Evolutionary conservation across 2,329 filamentous ascomycete species (phyloP).

Genomic region (Neophaeococcomyces mojaviensis): DNA sequence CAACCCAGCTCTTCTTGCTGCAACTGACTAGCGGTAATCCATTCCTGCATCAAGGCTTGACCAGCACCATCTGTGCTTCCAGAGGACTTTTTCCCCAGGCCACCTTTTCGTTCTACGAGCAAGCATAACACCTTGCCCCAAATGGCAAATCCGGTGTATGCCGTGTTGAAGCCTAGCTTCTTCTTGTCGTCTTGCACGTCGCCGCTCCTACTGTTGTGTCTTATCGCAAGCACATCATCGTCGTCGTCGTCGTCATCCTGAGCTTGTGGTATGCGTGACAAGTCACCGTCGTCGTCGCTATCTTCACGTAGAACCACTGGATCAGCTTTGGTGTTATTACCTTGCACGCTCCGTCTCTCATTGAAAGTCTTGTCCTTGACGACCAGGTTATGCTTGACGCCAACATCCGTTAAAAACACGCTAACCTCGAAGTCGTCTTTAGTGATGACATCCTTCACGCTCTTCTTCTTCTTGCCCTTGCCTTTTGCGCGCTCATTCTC

Average conservation of each 20-base stretch:
- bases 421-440: constrained; percentile 93
- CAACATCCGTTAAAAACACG: constrained; percentile 83
- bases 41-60: constrained; percentile 73
- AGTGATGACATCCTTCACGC: constrained; percentile 78
- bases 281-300: constrained; percentile 48
- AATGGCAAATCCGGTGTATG: constrained; percentile 92
- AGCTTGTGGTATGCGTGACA: constrained; percentile 14
- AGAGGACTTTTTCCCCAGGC: constrained; percentile 32
- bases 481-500: constrained; percentile 57
- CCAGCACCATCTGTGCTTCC: constrained; percentile 39
- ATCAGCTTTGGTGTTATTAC: constrained; percentile 50
- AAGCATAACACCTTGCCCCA: constrained; percentile 89
- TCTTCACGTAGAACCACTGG: constrained; percentile 48
- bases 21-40: constrained; percentile 70
- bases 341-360: constrained; percentile 41
- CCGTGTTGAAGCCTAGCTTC: constrained; percentile 76
- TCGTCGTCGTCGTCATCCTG: constrained; percentile 18
- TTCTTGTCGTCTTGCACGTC: constrained; percentile 66
- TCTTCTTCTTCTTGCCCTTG: constrained; percentile 67
- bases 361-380: constrained; percentile 75
- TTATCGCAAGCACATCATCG: not conserved
- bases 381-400: constrained; percentile 75
- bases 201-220: constrained; percentile 27
- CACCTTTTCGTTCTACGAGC: constrained; percentile 67
- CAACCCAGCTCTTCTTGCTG: constrained; percentile 34